Percentiles rank a stretch among this genome's conserved stretches.
Conservation (phyloP, 2,329 filamentous ascomycete species). For the Dothidotthia symphoricarpi region DNA sequence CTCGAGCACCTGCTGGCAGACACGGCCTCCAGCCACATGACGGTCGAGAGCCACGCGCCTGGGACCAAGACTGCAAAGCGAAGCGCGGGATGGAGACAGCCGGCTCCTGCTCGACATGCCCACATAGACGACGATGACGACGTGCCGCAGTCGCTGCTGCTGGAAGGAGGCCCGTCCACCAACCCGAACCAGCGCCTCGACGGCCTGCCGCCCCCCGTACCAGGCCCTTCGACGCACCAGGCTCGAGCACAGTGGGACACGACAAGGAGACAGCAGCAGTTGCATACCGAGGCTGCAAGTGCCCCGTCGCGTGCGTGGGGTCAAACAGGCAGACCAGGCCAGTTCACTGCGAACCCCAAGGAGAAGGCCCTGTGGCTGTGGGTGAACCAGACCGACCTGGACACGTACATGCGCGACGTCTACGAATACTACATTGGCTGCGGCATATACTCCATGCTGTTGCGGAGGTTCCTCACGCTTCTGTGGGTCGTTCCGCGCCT, state of each 20-base stretch:
- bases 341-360: conserved; percentile 54
- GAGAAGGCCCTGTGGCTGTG: conserved; percentile 88
- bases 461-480: conserved; percentile 69
- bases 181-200: conserved; percentile 20
- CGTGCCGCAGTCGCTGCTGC: conserved; percentile 62
- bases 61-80: conserved; percentile 32
- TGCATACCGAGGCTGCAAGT: conserved; percentile 37
- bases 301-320: conserved; percentile 23
- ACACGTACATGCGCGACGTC: conserved; percentile 80
- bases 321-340: conserved; percentile 21
- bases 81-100: conserved; percentile 41
- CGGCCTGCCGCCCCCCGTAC: conserved; percentile 43
- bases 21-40: conserved; percentile 49
- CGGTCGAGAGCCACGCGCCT: conserved; percentile 42
- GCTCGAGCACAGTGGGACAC: conserved; percentile 53
- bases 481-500: conserved; percentile 54
- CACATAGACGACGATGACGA: conserved; percentile 54
- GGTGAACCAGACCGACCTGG: conserved; percentile 86
- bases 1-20: conserved; percentile 57
- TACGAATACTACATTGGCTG: conserved; percentile 84
- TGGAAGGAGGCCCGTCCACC: conserved; percentile 51
- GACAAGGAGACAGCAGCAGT: conserved; percentile 47
- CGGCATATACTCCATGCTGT: conserved; percentile 80
- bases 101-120: conserved; percentile 16
- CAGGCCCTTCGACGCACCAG: conserved; percentile 45